A percentile compares a stretch with the other conserved stretches of the same genome.
phyloP scores from a whole-genome alignment of 306 rosid genomes.

The Lablab purpureus region DNA sequence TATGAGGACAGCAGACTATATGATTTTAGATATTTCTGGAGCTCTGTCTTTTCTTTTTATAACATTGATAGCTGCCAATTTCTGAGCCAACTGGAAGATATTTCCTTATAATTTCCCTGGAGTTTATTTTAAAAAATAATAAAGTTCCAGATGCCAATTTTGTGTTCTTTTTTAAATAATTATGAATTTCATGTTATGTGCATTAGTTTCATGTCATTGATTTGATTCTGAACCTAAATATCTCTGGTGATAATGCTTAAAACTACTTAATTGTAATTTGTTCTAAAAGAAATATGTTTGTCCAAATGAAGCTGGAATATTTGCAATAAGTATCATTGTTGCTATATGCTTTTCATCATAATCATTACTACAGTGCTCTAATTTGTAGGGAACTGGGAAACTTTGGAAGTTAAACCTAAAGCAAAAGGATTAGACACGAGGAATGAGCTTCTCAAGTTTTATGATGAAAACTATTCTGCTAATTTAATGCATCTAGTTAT shows the following conservation, averaged over 20 bases:
- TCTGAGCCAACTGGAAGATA: constrained; percentile 34
- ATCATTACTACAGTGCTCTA: constrained; percentile 33
- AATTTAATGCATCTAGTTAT: constrained; percentile 85
- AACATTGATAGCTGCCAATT: not conserved
- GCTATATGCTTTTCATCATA: constrained; percentile 33
- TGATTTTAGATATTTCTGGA: not conserved
- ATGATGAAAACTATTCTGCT: constrained; percentile 85
- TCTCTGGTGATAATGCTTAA: constrained; percentile 15
- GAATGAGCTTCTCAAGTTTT: constrained; percentile 82
- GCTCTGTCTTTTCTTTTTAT: not conserved
- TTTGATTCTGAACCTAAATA: constrained; percentile 38
- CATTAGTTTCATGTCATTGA: constrained; percentile 17
- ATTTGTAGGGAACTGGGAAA: constrained; percentile 87
- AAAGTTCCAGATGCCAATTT: not conserved
- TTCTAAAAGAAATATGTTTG: constrained; percentile 10
- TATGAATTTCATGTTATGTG: constrained; percentile 4
- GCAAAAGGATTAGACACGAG: constrained; percentile 86
- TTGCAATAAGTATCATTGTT: not conserved
- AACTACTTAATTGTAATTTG: constrained; percentile 20
- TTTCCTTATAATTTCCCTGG: not conserved
- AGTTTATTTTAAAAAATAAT: not conserved
- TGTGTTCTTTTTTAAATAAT: constrained; percentile 3
- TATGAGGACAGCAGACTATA: not conserved
- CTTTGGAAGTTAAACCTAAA: constrained; percentile 93
- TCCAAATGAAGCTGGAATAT: constrained; percentile 35